Evolutionary conservation across 129 eudicot species (phyloP), one percentile per base, ranked within the genome.

Genomic region (Helianthus tuberosus): DNA sequence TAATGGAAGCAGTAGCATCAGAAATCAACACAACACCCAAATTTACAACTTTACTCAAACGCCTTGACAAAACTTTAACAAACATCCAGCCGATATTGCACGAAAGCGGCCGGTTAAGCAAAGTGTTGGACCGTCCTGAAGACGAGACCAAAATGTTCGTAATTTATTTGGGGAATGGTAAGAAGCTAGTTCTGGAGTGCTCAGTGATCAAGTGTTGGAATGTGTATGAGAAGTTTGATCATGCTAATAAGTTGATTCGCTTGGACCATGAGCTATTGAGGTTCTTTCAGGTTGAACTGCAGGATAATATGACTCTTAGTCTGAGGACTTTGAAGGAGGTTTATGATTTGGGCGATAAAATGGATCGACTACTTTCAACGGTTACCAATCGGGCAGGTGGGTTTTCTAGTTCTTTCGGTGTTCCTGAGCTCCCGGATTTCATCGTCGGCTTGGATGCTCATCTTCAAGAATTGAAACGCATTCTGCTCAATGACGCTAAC

Each of bases 371-470:
- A 5, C 82, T 76, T 43, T 62, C 72, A 1, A 11, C 17, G 13
- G 61, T 72, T 60, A 49, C 58, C 13, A 55, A 70, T 14, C 48
- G 66, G 27, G 52, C 49, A 0, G 77, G 74, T 72, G 81, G 77
- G 5, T 73, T 76, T 29, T 39, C 78, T 4, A 77, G 75, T 5
- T 71, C 64, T 12, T 75, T 75, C 14, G 67, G 73, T 16, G 87
- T 74, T 58, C 84, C 84, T 0, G 75, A 72, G 49, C 62, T 83
- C 1, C 81, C 78, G 8, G 81, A 70, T 79, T 38, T 69, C 9
- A 11, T 83, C 1, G 36, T 78, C 35, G 87, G 87, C 1, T 74
- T 83, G 62, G 81, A 74, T 69, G 43, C 7, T 48, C 83, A 75
- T 72, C 77, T 83, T 47, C 64, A 39, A 63, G 77, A 74, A 55